Percentiles rank a stretch among this genome's conserved stretches.
These are phyloP conservation scores for Ganoderma lucidum DNA, from an alignment of 1,284 basidiomycete genomes.

Conservation along the genomic window DNA sequence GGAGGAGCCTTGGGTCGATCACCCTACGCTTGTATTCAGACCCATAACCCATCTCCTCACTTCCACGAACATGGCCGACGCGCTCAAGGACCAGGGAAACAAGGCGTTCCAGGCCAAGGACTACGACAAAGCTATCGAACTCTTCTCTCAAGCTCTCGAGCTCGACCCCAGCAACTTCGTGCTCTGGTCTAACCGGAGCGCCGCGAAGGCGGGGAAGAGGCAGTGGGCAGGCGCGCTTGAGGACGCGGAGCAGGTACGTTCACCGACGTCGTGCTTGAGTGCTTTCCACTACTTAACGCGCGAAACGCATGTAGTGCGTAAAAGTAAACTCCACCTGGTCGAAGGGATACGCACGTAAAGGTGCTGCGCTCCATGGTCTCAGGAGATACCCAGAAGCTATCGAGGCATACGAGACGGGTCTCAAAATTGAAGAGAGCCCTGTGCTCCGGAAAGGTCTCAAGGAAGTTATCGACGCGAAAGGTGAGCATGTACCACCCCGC, in stretches of 20 bases:
- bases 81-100: conserved; percentile 94
- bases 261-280: not conserved
- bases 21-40: conserved; percentile 7
- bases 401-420: conserved; percentile 80
- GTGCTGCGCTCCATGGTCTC: conserved; percentile 92
- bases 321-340: conserved; percentile 85
- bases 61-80: conserved; percentile 43
- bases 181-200: conserved; percentile 93
- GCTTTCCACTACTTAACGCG: not conserved
- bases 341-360: conserved; percentile 94
- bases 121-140: conserved; percentile 87
- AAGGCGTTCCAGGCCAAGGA: conserved; percentile 95
- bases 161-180: conserved; percentile 89
- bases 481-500: conserved; percentile 46
- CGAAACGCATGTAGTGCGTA: conserved; percentile 62
- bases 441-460: conserved; percentile 88
- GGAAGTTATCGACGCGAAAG: conserved; percentile 84
- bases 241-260: conserved; percentile 88
- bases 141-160: conserved; percentile 89
- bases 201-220: conserved; percentile 87
- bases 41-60: conserved; percentile 4
- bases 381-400: conserved; percentile 86
- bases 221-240: conserved; percentile 81
- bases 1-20: not conserved
- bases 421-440: conserved; percentile 84